phyloP scores from a whole-genome alignment of 2,329 filamentous ascomycete species.

The Alternaria triticina region DNA sequence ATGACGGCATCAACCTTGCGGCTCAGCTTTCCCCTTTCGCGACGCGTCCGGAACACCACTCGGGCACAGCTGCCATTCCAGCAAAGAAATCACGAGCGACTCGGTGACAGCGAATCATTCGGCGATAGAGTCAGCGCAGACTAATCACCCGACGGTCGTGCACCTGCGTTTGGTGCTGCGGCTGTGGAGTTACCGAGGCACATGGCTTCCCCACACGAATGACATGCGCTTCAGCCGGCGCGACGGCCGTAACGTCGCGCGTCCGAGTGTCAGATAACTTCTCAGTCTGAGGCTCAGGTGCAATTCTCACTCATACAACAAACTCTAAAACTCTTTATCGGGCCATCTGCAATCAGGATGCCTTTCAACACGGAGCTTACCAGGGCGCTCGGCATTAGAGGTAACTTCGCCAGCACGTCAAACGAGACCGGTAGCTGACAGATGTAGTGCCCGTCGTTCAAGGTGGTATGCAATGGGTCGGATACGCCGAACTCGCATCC shows the following conservation, averaged over 20 bases:
- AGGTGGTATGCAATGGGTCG: conserved; percentile 87
- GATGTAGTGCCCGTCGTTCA: conserved; percentile 76
- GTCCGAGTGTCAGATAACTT: conserved; percentile 12
- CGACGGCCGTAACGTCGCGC: conserved; percentile 14
- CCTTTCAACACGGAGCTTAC: conserved; percentile 70
- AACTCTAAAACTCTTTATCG: neutral
- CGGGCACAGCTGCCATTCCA: neutral
- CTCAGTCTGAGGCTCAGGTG: neutral
- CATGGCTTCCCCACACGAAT: conserved; percentile 34
- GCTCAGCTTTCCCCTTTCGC: neutral
- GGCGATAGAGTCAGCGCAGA: neutral
- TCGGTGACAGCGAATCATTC: conserved; percentile 19
- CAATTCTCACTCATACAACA: neutral
- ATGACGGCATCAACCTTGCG: neutral
- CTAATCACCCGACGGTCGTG: conserved; percentile 12
- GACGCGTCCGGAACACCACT: neutral
- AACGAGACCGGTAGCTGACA: conserved; percentile 51
- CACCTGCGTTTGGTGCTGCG: conserved; percentile 18
- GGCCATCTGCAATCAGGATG: conserved; percentile 50
- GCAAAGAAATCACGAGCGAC: neutral
- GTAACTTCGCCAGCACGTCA: conserved; percentile 19
- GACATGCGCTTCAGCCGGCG: conserved; percentile 19
- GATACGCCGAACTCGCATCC: conserved; percentile 78
- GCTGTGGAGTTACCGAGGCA: conserved; percentile 36
- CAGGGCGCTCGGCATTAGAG: conserved; percentile 64